Base-by-base conservation (phyloP, 1,139 yeast genomes). In the Saccharomyces hybrid region DNA sequence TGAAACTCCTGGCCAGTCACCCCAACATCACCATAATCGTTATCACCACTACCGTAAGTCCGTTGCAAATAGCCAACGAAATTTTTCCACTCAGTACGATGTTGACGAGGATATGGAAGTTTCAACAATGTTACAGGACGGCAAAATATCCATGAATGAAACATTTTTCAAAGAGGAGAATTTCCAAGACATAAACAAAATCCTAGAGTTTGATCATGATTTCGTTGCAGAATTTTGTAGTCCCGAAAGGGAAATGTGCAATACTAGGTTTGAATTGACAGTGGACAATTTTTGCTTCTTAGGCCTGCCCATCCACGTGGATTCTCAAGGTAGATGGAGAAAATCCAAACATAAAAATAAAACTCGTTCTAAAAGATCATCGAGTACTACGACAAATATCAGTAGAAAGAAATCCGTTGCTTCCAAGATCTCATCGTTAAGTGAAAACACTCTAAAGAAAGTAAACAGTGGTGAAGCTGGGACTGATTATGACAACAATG, bases 191-290 rank as follows among this genome's bases (percentile, higher is more conserved):
- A 56, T 57, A 28, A 63, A 59, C 23, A 77, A 74, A 55, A 76
- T 88, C 2, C 82, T 88, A 66, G 96, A 95, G 0, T 84, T 88
- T 56, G 96, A 89, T 56, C 76, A 83, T 0, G 88, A 85, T 49
- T 87, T 89, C 64, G 73, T 93, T 5, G 82, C 93, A 49, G 97
- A 91, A 63, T 76, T 90, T 68, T 78, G 93, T 47, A 80, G 86
- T 25, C 98, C 98, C 0, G 93, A 95, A 1, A 79, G 84, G 58
- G 82, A 81, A 51, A 77, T 91, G 81, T 91, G 97, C 65, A 91
- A 93, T 65, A 76, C 88, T 1, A 74, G 90, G 59, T 93, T 91
- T 68, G 97, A 91, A 67, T 74, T 91, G 52, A 81, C 88, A n/a
- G 83, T 90, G 4, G 96, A 90, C 64, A 89, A 89, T 57, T 77